Evolutionary conservation across 2,329 filamentous ascomycete species (phyloP).

Genomic region (Xylariomycetidae sp.): DNA sequence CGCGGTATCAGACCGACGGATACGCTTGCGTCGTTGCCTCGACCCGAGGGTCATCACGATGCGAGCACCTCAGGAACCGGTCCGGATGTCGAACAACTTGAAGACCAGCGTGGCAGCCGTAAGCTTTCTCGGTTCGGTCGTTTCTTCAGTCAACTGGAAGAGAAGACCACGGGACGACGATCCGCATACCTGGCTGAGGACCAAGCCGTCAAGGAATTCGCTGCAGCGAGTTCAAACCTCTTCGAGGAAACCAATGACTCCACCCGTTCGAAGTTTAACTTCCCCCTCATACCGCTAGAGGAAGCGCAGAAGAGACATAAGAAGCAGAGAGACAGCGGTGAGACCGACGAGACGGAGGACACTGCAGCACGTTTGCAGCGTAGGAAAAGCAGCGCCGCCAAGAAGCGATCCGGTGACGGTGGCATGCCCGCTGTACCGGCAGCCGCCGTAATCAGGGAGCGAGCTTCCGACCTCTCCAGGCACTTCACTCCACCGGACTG

Average conservation of each 20-base stretch:
- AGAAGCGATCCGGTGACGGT: neutral
- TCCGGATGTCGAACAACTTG: too few relatives aligned
- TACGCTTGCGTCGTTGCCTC: conserved; percentile 5
- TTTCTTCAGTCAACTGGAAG: too few relatives aligned
- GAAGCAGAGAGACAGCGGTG: conserved; percentile 18
- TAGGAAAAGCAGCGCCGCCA: conserved; percentile 8
- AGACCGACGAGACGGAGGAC: conserved; percentile 19
- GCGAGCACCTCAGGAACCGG: too few relatives aligned
- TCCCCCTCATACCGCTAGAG: conserved; percentile 21
- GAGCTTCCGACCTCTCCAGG: conserved; percentile 10
- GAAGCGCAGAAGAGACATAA: conserved; percentile 19
- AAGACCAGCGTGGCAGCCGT: too few relatives aligned
- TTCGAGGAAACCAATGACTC: too few relatives aligned
- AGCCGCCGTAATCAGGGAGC: conserved; percentile 4
- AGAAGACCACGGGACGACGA: too few relatives aligned
- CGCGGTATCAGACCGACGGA: conserved; percentile 4
- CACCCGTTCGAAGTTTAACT: conserved; percentile 18
- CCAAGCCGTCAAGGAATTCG: too few relatives aligned
- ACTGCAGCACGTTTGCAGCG: conserved; percentile 9
- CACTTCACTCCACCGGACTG: conserved; percentile 6
- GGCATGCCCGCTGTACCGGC: conserved; percentile 7
- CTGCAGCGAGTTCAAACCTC: too few relatives aligned
- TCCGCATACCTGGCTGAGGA: too few relatives aligned
- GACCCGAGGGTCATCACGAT: neutral
- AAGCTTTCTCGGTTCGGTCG: too few relatives aligned